Evolutionary conservation across 208 protist genomes (phyloP), one percentile per base, ranked within the genome.

Genomic region (Angomonas ambiguus): DNA sequence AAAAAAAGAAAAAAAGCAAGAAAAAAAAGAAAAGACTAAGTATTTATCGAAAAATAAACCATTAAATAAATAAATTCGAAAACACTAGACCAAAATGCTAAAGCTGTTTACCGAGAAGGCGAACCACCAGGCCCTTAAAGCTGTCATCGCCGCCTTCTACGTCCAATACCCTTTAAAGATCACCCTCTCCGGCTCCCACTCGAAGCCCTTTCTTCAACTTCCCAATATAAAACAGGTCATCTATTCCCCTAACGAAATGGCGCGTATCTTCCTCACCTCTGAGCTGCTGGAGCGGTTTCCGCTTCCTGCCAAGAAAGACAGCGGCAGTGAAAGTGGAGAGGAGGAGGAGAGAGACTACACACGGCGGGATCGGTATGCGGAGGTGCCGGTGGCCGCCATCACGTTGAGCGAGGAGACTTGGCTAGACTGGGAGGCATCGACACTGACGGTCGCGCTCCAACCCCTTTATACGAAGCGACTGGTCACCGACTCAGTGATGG

Each of bases 121-220:
- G 60, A 95, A 95, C 73, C 79, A 91, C 61, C 82, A 95, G 72
- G 85, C 90, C 42, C 80, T 95, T 45, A 93, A 95, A 79, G 79
- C 79, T 13, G 57, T 95, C 61, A 76, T 95, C 10, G 79, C 72
- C 53, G 84, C 81, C 31, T 55, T 79, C 58, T 78, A 83, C 65
- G 59, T 70, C 33, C 62, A 77, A 42, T 65, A 61, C 42, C 87
- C 84, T 13, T 72, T 93, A 30, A 80, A 88, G 72, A 77, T 95
- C 35, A 76, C 64, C 8, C 80, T 95, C 18, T 77, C 74, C 18
- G 78, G 80, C 62, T 65, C 83, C 35, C 84, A 89, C 78, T 88
- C 69, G 48, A 81, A 34, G 13, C 88, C 88, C 25, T 72, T 77
- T 13, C 58, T 92, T 32, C 76, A 88, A 65, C 75, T 88, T 32